These are phyloP conservation scores for Quercus aquifolioides DNA, from an alignment of 306 rosid species.

Conservation along the genomic window DNA sequence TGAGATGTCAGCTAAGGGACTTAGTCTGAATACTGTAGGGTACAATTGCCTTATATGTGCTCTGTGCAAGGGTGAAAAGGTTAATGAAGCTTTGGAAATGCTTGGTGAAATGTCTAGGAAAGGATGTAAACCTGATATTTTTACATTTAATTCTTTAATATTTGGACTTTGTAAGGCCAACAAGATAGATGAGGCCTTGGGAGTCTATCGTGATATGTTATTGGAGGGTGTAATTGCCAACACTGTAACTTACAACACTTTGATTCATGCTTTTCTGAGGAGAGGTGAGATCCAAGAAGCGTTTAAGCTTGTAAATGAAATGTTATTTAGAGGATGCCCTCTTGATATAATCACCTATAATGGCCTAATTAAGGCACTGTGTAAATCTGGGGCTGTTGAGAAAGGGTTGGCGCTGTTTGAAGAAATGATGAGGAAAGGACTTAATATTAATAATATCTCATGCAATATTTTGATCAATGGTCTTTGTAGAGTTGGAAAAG, in stretches of 20 bases:
- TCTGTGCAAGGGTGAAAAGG: slow-evolving; percentile 55
- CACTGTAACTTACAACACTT: slow-evolving; percentile 82
- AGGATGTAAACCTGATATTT: slow-evolving; percentile 82
- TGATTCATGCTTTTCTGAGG: slow-evolving; percentile 64
- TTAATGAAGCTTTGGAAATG: slow-evolving; percentile 57
- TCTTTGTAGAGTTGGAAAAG: slow-evolving; percentile 65
- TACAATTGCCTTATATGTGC: slow-evolving; percentile 74
- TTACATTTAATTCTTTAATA: slow-evolving; percentile 76
- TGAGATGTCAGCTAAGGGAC: slow-evolving; percentile 66
- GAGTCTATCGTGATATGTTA: slow-evolving; percentile 70
- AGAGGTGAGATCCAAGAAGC: slow-evolving; percentile 61
- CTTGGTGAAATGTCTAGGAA: slow-evolving; percentile 55
- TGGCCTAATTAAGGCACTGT: slow-evolving; percentile 72
- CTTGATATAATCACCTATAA: slow-evolving; percentile 75
- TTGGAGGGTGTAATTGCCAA: slow-evolving; percentile 83
- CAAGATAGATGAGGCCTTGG: slow-evolving; percentile 65
- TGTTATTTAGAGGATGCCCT: slow-evolving; percentile 76
- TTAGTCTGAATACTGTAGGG: slow-evolving; percentile 63
- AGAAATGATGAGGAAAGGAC: slow-evolving; percentile 75
- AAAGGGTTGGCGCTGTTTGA: slow-evolving; percentile 64
- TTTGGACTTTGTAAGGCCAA: slow-evolving; percentile 63
- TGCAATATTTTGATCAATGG: slow-evolving; percentile 80
- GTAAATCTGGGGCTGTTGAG: slow-evolving; percentile 69
- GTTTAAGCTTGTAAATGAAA: slow-evolving; percentile 73
- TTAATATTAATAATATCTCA: slow-evolving; percentile 45